A percentile compares a stretch with the other conserved stretches of the same genome.
These are phyloP conservation scores for Sphenostylis stenocarpa DNA, from an alignment of 306 rosid species.

Conservation along the genomic window DNA sequence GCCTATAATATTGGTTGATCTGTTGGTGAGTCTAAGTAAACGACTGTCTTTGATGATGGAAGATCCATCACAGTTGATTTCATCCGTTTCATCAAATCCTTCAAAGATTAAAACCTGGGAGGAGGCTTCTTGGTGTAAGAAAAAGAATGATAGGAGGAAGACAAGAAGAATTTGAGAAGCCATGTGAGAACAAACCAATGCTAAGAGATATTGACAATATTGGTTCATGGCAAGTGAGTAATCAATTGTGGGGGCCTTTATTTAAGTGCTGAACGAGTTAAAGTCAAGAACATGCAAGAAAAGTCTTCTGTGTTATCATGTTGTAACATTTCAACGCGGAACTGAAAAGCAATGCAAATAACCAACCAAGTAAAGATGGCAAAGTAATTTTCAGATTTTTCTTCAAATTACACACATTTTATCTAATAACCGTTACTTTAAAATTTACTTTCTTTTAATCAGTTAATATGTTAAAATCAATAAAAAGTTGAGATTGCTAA, in stretches of 20 bases:
- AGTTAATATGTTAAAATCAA: too few species aligned
- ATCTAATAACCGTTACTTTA: too few species aligned
- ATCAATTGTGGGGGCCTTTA: neutral
- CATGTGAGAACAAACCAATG: constrained; percentile 33
- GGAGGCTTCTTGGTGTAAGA: constrained; percentile 8
- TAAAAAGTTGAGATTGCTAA: too few species aligned
- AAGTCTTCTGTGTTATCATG: neutral
- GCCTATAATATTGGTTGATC: constrained; percentile 37
- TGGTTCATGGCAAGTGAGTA: neutral
- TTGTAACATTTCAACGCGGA: neutral
- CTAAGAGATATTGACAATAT: neutral
- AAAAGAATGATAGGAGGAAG: constrained; percentile 34
- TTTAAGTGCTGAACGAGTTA: constrained; percentile 15
- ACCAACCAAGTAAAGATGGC: too few species aligned
- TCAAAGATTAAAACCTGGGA: constrained; percentile 33
- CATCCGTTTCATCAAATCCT: constrained; percentile 43
- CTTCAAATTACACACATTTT: too few species aligned
- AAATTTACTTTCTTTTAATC: too few species aligned
- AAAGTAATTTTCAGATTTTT: too few species aligned
- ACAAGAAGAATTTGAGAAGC: constrained; percentile 27
- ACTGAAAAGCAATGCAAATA: neutral
- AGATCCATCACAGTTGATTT: constrained; percentile 35
- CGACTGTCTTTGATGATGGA: constrained; percentile 35
- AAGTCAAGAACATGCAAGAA: constrained; percentile 4
- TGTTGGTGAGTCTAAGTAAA: constrained; percentile 54